phyloP scores from a whole-genome alignment of 2,329 filamentous ascomycete genomes.

The Trichophyton schoenleinii region DNA sequence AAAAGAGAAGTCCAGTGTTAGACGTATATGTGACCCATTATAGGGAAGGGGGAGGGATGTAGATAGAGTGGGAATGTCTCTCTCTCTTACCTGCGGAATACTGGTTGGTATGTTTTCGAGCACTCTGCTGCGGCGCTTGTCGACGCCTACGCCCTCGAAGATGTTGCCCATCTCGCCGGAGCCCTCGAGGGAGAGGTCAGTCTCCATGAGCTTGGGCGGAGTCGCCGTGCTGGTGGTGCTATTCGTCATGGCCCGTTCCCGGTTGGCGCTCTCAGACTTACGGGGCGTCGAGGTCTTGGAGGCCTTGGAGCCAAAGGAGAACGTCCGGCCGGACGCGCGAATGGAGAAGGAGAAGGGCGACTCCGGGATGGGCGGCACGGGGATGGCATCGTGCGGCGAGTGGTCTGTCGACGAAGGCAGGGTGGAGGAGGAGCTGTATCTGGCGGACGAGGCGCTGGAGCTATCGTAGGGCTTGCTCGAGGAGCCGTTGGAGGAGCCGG shows the following conservation, averaged over 20 bases:
- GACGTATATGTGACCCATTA: background rate
- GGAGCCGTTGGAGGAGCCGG: slow-evolving; percentile 32
- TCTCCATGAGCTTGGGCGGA: slow-evolving; percentile 40
- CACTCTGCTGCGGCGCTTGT: slow-evolving; percentile 18
- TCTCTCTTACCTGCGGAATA: slow-evolving; percentile 7
- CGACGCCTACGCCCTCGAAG: slow-evolving; percentile 37
- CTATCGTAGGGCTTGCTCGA: slow-evolving; percentile 35
- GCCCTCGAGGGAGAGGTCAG: slow-evolving; percentile 29
- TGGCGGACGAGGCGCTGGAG: slow-evolving; percentile 34
- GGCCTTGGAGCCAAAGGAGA: slow-evolving; percentile 40
- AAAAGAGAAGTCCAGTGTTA: background rate
- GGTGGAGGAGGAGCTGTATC: slow-evolving; percentile 44
- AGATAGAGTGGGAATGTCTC: background rate
- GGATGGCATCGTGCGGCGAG: slow-evolving; percentile 30
- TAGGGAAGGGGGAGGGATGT: background rate
- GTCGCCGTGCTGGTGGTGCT: slow-evolving; percentile 41
- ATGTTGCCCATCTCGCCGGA: slow-evolving; percentile 40
- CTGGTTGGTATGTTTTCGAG: slow-evolving; percentile 14
- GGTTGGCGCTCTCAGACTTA: slow-evolving; percentile 15
- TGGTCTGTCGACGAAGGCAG: slow-evolving; percentile 43
- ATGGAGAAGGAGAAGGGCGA: slow-evolving; percentile 28
- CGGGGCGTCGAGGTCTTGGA: slow-evolving; percentile 19
- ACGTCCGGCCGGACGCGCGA: slow-evolving; percentile 38
- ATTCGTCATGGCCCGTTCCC: slow-evolving; percentile 39
- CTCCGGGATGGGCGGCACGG: slow-evolving; percentile 30